Percentiles rank a stretch among this genome's conserved stretches.
These are phyloP conservation scores for Phytophthora ohioensis DNA, from an alignment of 352 stramenopile species.

Conservation along the genomic window DNA sequence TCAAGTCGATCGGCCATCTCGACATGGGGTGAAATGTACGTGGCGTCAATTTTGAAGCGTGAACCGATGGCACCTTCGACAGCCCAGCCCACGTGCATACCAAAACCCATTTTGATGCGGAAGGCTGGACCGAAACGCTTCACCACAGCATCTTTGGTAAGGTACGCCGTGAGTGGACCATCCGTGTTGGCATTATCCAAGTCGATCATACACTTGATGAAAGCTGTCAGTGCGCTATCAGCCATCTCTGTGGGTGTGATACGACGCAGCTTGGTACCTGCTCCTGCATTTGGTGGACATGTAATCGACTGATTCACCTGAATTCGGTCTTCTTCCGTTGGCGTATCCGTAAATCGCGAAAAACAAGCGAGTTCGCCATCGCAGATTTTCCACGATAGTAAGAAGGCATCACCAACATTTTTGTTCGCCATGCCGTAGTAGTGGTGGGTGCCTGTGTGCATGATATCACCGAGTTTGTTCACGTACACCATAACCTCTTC, in stretches of 20 bases:
- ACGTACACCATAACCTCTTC: conserved; percentile 94
- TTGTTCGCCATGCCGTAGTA: conserved; percentile 92
- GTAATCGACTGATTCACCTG: conserved; percentile 78
- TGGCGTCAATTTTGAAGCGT: conserved; percentile 97
- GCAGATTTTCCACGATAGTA: conserved; percentile 96
- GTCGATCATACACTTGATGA: conserved; percentile 95
- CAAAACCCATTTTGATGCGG: conserved; percentile 94
- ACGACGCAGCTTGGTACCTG: conserved; percentile 67
- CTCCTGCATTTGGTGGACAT: conserved; percentile 73
- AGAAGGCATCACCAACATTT: conserved; percentile 93
- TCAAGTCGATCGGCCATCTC: conserved; percentile 95
- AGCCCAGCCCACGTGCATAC: conserved; percentile 96
- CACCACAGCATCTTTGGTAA: conserved; percentile 75
- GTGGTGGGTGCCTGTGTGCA: conserved; percentile 87
- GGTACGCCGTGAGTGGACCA: conserved; percentile 75
- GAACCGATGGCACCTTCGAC: conserved; percentile 97
- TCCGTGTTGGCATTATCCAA: conserved; percentile 86
- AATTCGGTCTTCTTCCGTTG: conserved; percentile 74
- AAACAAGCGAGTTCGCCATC: conserved; percentile 84
- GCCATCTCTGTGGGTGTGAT: conserved; percentile 92
- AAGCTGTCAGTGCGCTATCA: conserved; percentile 94
- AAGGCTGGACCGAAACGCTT: conserved; percentile 84
- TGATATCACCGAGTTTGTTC: conserved; percentile 92
- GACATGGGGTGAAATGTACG: conserved; percentile 96
- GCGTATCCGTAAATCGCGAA: conserved; percentile 80